Evolutionary conservation across 306 rosid genomes (phyloP), one percentile per base, ranked within the genome.

Genomic region (Echinosophora koreensis): DNA sequence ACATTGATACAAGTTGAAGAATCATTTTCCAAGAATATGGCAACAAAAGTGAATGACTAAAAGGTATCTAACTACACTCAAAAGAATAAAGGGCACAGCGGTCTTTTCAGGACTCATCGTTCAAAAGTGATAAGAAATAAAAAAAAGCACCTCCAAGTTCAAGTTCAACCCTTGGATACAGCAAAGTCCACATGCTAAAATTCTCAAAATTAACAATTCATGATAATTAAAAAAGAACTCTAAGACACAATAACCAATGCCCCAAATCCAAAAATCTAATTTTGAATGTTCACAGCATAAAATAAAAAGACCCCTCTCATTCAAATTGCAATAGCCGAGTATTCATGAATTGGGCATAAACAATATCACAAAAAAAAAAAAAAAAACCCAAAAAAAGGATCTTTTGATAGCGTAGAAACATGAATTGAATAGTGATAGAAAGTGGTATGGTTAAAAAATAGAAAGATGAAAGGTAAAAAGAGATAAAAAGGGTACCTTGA

Each of bases 401-500:
- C 12, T 39, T 64, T 64, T 64, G 2, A 5, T 1, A 46, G 41
- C 6, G 0, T 5, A 67, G 15, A 39, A 34, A 5, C 2, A 4
- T 44, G 22, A 61, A 76, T 0, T 5, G 9, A 57, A 69, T 10
- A 49, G 52, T 56, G 11, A 37, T 1, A 77, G 35, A 51, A 17
- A 3, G n/a, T n/a, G 41, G 13, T 27, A 12, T 34, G 3, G 1
- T 7, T 15, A 74, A 0, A 73, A 44, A 63, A 32, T 38, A 22
- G 51, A 56, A 28, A 35, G 6, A 28, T 11, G 35, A 61, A 41
- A 18, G 66, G 39, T 27, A 76, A 44, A 46, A 9, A 22, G 15
- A 8, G 16, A 51, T 5, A 28, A 16, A 55, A 51, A 65, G 16
- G 22, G 65, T 67, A 91, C 98, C 98, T 93, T 91, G 88, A 75